Evolutionary conservation across 441 rosid genomes (phyloP).

Genomic region (Pelargonium citronellum): DNA sequence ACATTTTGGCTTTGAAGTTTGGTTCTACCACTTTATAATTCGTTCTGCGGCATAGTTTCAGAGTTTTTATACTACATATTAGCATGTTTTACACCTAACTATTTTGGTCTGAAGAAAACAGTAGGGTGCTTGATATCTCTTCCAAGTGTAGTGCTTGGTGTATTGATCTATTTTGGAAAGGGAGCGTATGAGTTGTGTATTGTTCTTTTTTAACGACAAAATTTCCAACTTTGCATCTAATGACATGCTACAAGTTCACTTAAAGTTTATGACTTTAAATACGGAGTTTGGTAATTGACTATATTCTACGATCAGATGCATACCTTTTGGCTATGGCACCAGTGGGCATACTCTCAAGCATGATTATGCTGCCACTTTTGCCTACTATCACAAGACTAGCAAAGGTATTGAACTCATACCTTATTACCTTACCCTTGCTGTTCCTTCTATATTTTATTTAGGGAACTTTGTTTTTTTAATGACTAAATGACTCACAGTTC

Average conservation of each 20-base stretch:
- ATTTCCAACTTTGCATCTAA: background rate
- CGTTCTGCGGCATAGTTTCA: background rate
- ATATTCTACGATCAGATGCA: background rate
- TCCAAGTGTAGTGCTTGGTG: no score
- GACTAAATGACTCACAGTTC: background rate
- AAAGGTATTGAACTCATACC: conserved; percentile 8
- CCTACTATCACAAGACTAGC: background rate
- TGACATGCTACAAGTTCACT: background rate
- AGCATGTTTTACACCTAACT: background rate
- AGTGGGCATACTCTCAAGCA: conserved; percentile 9
- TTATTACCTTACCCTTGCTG: background rate
- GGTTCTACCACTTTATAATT: background rate
- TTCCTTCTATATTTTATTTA: background rate
- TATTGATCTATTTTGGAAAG: no score
- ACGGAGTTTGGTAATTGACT: background rate
- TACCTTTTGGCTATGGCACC: conserved; percentile 11
- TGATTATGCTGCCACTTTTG: conserved; percentile 8
- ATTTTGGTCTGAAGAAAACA: background rate
- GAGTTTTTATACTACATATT: background rate
- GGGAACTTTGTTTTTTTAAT: background rate
- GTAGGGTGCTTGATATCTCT: background rate
- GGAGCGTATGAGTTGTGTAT: no score
- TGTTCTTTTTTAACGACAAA: background rate
- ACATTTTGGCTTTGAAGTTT: background rate
- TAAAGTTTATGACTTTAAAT: background rate